phyloP scores from a whole-genome alignment of 805 yeast genomes.

The Lachancea nothofagi region DNA sequence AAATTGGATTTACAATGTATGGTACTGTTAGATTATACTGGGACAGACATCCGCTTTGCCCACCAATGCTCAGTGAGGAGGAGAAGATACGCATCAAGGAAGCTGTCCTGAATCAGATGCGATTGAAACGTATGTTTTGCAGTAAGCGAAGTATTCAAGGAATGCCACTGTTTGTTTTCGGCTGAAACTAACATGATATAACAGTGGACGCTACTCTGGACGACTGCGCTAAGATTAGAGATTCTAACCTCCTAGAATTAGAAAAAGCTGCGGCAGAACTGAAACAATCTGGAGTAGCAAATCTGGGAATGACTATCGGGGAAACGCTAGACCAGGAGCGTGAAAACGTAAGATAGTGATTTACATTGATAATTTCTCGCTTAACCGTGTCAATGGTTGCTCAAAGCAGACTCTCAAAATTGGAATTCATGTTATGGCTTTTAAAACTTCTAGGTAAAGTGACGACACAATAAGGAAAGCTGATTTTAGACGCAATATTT shows the following conservation, averaged over 20 bases:
- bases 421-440: too few species aligned
- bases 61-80: conserved; percentile 11
- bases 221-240: conserved; percentile 7
- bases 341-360: not conserved
- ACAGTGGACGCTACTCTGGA: conserved; percentile 13
- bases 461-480: too few species aligned
- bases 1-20: too few species aligned
- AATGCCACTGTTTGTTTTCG: not conserved
- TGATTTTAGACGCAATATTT: too few species aligned
- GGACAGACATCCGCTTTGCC: too few species aligned
- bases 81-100: conserved; percentile 12
- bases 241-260: conserved; percentile 1
- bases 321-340: conserved; percentile 15
- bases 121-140: conserved; percentile 17
- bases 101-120: conserved; percentile 13
- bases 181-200: not conserved
- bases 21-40: too few species aligned
- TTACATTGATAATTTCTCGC: not conserved
- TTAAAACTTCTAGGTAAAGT: too few species aligned
- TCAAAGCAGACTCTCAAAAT: not conserved
- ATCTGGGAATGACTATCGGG: conserved; percentile 11
- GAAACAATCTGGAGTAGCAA: not conserved
- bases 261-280: conserved; percentile 2
- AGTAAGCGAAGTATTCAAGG: not conserved
- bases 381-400: not conserved